These are phyloP conservation scores for Saccharomycopsis crataegensis DNA, from an alignment of 1,139 yeast species.

Conservation along the genomic window DNA sequence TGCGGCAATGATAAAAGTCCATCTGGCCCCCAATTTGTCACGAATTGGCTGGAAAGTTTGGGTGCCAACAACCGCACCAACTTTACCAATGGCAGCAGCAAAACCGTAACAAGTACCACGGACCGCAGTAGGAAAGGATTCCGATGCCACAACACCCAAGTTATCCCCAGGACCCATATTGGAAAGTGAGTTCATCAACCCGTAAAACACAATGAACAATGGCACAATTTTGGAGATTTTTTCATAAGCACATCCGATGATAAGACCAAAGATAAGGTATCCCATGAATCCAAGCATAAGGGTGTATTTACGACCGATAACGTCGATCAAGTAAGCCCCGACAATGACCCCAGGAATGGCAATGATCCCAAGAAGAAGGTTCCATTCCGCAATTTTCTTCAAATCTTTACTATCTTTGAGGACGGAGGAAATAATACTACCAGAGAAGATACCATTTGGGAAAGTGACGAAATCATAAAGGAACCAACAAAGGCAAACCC, in stretches of 20 bases:
- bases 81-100: constrained; percentile 47
- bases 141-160: constrained; percentile 63
- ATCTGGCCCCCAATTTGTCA: constrained; percentile 33
- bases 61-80: constrained; percentile 49
- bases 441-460: constrained; percentile 56
- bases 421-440: constrained; percentile 42
- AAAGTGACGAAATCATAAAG: constrained; percentile 59
- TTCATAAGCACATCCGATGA: constrained; percentile 49
- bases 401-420: constrained; percentile 32
- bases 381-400: constrained; percentile 50
- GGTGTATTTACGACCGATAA: constrained; percentile 50
- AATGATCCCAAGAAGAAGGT: constrained; percentile 42
- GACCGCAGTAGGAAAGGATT: constrained; percentile 66
- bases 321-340: constrained; percentile 49
- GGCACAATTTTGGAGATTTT: constrained; percentile 43
- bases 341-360: constrained; percentile 54
- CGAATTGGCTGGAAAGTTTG: constrained; percentile 39
- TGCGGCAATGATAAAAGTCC: constrained; percentile 58
- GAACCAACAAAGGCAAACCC: constrained; percentile 57
- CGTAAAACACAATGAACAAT: constrained; percentile 51
- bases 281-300: constrained; percentile 53
- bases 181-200: constrained; percentile 51
- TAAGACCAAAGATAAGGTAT: constrained; percentile 50
- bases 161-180: constrained; percentile 74
- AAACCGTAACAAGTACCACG: constrained; percentile 58